Base-by-base conservation (phyloP, 208 protist species). In the Leishmania guyanensis region DNA sequence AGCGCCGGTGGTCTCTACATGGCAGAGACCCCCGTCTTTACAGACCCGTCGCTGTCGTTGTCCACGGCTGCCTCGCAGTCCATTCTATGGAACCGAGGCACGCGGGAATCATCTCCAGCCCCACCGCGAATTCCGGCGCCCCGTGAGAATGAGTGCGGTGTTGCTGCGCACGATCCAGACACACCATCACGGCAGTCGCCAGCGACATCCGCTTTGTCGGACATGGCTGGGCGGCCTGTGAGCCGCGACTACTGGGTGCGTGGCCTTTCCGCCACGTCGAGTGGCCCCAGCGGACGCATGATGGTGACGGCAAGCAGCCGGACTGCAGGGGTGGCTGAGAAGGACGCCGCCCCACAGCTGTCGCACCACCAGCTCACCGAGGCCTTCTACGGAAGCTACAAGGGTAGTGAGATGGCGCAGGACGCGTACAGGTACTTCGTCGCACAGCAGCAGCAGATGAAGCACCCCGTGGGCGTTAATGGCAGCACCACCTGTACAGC, bases 401-500 rank as follows among this genome's bases (percentile, higher is more conserved):
- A 86, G 73, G 76, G 85, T n/a, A 84, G 82, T 0, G 75, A 87
- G 71, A 89, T 96, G 87, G 92, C 92, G 22, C 81, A 85, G n/a
- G 90, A 91, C 68, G 89, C 87, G 43, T 96, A 96, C 69, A 71
- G 87, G n/a, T 85, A 91, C 80, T 96, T 92, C 81, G 54, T 93
- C 66, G 51, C 73, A 6, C 80, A 80, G 50, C 76, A 81, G 46
- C 65, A 70, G 36, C 65, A 70, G 16, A 10, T 48, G 65, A 10
- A 69, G 3, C 64, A 70, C 5, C 65, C 60, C 60, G 8, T 6
- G 5, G 60, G 60, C 22, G n/a, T 9, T n/a, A 17, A 36, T 48
- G 36, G 36, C 65, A 6, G 36, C 65, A 46, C 58, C 14, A 4
- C 17, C 58, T 26, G 58, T 64, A 5, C 22, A 17, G 22, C 58